Evolutionary conservation across 768 basidiomycete genomes (phyloP).

Genomic region (Calocybe gangraenosa): DNA sequence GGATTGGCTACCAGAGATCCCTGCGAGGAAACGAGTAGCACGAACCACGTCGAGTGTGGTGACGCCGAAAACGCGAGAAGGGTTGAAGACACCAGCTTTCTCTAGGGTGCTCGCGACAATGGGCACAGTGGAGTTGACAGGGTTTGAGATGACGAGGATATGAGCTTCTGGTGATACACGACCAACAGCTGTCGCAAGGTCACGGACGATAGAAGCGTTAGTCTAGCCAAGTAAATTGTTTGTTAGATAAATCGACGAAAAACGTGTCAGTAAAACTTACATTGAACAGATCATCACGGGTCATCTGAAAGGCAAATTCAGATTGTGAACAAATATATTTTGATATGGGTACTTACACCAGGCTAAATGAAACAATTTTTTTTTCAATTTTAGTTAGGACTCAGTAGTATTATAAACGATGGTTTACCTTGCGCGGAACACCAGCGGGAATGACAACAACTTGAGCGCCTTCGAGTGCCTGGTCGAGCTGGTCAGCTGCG

Average conservation of each 20-base stretch:
- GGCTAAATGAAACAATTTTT: conserved; percentile 48
- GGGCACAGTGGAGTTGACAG: conserved; percentile 97
- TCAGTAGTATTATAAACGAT: conserved; percentile 6
- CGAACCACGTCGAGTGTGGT: conserved; percentile 99
- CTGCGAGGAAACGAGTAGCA: conserved; percentile 84
- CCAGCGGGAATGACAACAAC: conserved; percentile 98
- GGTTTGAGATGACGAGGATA: conserved; percentile 97
- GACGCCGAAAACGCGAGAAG: conserved; percentile 87
- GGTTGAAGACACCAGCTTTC: conserved; percentile 91
- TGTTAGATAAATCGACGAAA: background rate
- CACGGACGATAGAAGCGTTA: conserved; percentile 96
- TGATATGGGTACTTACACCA: conserved; percentile 56
- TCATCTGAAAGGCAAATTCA: conserved; percentile 52
- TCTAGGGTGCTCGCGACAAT: conserved; percentile 91
- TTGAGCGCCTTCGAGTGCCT: conserved; percentile 84
- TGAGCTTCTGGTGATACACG: conserved; percentile 88
- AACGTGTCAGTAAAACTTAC: conserved; percentile 37
- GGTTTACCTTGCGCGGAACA: conserved; percentile 90
- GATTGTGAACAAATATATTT: conserved; percentile 21
- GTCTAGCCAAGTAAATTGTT: conserved; percentile 46
- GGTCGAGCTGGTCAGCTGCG: conserved; percentile 82
- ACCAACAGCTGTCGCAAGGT: conserved; percentile 85
- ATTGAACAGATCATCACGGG: conserved; percentile 95
- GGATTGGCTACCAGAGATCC: conserved; percentile 63
- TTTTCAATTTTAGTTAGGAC: conserved; percentile 18